Evolutionary conservation across 177 flowering plant genomes (phyloP), one percentile per base, ranked within the genome.

Genomic region (Vitis hybrid): DNA sequence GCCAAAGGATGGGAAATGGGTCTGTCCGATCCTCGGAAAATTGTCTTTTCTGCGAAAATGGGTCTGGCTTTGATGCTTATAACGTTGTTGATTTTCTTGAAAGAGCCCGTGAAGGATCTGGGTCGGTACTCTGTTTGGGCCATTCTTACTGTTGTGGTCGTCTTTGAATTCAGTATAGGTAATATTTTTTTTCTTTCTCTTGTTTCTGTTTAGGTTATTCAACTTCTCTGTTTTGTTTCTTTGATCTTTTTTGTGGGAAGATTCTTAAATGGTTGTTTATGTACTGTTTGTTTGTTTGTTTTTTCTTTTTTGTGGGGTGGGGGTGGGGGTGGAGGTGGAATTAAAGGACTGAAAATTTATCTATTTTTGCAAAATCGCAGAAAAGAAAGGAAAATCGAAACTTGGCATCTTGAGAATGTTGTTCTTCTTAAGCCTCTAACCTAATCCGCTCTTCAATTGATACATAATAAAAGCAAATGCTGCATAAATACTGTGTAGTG

Each of bases 151-250:
- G 87, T 86, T 14, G 85, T 85, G 1, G 86, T 83, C 3, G 85
- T 83, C 21, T 85, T 85, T 61, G 88, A 85, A 70, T 86, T 86
- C 75, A 86, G 89, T 13, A 84, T 86, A 52, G 89, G 89, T 86
- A 79, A 18, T 59, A 11, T 12, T 32, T 6, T 11, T 32, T 60
- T 4, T 15, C 10, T 6, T 72, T 50, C 62, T 11, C 15, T 14
- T n/a, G 11, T 18, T 67, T 67, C 11, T 5, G 52, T 52, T n/a
- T 35, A 18, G 19, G 11, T 30, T 18, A 6, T 18, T 32, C 50
- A 46, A 51, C 11, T 51, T 24, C 13, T 7, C 49, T 18, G 49
- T 15, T 27, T 55, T 19, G 8, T 56, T 27, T 27, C 30, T 27
- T 27, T 27, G 30, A 27, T 27, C 30, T 27, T 27, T 27, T 27